These are phyloP conservation scores for Salix caprea DNA, from an alignment of 345 rosid species.

Conservation along the genomic window DNA sequence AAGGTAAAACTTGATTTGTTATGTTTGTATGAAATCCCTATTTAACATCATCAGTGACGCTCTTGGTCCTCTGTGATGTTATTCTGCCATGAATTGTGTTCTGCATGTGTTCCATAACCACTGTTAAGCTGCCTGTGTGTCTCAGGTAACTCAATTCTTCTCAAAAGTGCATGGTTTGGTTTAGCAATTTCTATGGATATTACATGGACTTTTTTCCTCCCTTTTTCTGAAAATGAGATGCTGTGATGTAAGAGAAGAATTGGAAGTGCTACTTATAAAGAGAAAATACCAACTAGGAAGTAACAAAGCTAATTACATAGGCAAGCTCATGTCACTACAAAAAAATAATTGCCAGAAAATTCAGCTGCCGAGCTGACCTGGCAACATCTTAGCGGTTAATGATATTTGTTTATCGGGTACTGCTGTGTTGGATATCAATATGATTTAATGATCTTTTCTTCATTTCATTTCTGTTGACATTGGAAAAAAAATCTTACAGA, in stretches of 20 bases:
- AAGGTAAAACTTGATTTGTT: constrained; percentile 46
- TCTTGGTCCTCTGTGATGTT: not conserved
- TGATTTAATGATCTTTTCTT: not conserved
- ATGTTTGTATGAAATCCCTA: not conserved
- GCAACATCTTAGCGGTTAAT: not conserved
- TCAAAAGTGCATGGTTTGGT: not conserved
- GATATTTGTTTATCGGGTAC: not conserved
- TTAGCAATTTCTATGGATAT: not conserved
- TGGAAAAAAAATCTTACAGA: constrained; percentile 32
- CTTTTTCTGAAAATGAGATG: not conserved
- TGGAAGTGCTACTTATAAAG: not conserved
- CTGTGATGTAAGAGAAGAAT: not conserved
- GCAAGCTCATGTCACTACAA: not conserved
- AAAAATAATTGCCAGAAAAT: not conserved
- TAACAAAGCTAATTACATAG: not conserved
- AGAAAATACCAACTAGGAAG: not conserved
- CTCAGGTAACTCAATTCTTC: not conserved
- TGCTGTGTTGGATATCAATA: not conserved
- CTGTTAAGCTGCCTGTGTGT: not conserved
- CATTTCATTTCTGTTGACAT: not conserved
- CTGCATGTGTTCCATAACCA: not conserved
- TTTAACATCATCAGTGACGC: not conserved
- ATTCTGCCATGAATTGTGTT: not conserved
- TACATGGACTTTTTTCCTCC: not conserved
- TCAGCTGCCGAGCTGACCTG: not conserved